Conservation (phyloP, 805 yeast genomes). For the Cyberlindnera saturnus region DNA sequence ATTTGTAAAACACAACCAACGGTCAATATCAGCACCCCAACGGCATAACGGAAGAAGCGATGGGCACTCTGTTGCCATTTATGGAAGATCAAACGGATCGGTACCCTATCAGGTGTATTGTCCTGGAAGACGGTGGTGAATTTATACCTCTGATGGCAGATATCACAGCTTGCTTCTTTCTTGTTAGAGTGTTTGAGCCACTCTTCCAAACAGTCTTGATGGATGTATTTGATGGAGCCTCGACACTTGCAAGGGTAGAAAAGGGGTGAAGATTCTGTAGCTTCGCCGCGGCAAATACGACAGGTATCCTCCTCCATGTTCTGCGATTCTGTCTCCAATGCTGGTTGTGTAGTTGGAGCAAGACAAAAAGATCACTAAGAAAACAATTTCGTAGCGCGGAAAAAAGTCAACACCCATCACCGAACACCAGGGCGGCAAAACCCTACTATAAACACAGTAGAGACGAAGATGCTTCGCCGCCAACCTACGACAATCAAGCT, state of each 20-base stretch:
- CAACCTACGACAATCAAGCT: conserved; percentile 63
- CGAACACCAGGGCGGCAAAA: too few species aligned
- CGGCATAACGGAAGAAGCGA: conserved; percentile 3
- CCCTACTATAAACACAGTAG: background rate
- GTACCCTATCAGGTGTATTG: conserved; percentile 59
- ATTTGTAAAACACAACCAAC: conserved; percentile 43
- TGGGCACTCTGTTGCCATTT: conserved; percentile 19
- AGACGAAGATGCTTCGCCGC: conserved; percentile 52
- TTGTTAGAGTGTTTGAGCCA: conserved; percentile 66
- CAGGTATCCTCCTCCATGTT: conserved; percentile 47
- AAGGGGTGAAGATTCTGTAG: conserved; percentile 69
- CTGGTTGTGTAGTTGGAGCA: too few species aligned
- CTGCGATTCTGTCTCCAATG: background rate
- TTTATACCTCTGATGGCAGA: conserved; percentile 71
- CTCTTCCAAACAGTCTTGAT: conserved; percentile 83
- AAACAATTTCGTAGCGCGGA: too few species aligned
- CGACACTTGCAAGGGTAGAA: conserved; percentile 90
- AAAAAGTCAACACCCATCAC: too few species aligned
- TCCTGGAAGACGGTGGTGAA: conserved; percentile 62
- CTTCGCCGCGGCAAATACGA: conserved; percentile 92
- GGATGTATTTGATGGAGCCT: conserved; percentile 90
- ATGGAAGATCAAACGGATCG: conserved; percentile 40
- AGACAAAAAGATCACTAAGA: too few species aligned
- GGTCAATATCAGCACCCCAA: conserved; percentile 21
- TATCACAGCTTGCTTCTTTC: conserved; percentile 65